Evolutionary conservation across 805 yeast species (phyloP).

Genomic region (Starmera quercuum): DNA sequence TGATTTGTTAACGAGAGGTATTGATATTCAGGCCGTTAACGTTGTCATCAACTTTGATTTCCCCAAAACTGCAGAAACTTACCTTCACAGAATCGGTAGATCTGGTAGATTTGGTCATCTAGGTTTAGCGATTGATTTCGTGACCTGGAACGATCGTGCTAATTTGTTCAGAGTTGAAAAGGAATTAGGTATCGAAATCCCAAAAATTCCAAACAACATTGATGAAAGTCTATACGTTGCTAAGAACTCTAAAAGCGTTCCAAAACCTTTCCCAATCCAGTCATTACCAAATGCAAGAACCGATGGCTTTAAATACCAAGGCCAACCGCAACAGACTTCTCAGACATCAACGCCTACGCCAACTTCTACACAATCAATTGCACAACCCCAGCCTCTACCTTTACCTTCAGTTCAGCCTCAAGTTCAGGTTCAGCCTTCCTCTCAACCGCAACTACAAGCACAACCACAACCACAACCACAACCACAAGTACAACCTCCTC

Average conservation of each 20-base stretch:
- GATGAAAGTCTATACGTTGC: conserved; percentile 87
- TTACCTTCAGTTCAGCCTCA: background rate
- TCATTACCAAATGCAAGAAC: conserved; percentile 36
- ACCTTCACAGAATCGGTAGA: conserved; percentile 97
- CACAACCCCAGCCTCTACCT: conserved; percentile 11
- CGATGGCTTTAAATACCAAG: conserved; percentile 35
- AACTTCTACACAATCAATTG: conserved; percentile 16
- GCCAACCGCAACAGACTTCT: conserved; percentile 28
- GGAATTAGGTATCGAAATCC: conserved; percentile 94
- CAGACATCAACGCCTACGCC: conserved; percentile 21
- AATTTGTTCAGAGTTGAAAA: conserved; percentile 92
- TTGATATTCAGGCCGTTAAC: conserved; percentile 97
- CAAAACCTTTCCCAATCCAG: conserved; percentile 82
- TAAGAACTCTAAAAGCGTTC: conserved; percentile 63
- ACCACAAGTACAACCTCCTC: conserved; percentile 15
- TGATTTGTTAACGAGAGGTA: conserved; percentile 94
- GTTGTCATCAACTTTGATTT: conserved; percentile 97
- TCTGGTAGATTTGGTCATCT: conserved; percentile 98
- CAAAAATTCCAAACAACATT: conserved; percentile 91
- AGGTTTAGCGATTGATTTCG: conserved; percentile 94
- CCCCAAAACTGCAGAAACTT: conserved; percentile 97
- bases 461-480: conserved; percentile 15
- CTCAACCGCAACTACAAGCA: conserved; percentile 21
- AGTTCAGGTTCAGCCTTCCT: conserved; percentile 13
- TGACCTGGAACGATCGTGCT: conserved; percentile 95